These are phyloP conservation scores for Phytophthora pinifolia DNA, from an alignment of 352 stramenopile genomes.

Conservation along the genomic window DNA sequence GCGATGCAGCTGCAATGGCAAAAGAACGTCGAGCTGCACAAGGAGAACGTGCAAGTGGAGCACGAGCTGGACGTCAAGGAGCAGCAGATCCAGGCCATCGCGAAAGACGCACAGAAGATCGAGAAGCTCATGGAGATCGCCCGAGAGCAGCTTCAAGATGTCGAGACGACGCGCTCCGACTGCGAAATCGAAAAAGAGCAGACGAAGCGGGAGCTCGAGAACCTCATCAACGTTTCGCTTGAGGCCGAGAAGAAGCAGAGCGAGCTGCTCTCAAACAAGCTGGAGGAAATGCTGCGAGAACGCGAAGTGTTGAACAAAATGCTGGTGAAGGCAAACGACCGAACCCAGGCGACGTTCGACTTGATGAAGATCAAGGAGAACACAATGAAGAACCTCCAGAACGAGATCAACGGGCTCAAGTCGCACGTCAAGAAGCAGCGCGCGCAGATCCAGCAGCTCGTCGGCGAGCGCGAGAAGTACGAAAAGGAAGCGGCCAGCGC, in stretches of 20 bases:
- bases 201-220: constrained; percentile 57
- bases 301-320: constrained; percentile 87
- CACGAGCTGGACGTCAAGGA: constrained; percentile 56
- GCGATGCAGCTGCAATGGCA: constrained; percentile 84
- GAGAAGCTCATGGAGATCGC: constrained; percentile 79
- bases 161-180: constrained; percentile 55
- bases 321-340: constrained; percentile 81
- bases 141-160: constrained; percentile 69
- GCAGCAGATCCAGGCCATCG: constrained; percentile 52
- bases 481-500: constrained; percentile 81
- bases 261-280: constrained; percentile 70
- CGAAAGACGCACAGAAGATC: constrained; percentile 61
- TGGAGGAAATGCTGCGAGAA: constrained; percentile 82
- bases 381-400: constrained; percentile 88
- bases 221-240: constrained; percentile 65
- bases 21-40: constrained; percentile 81
- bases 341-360: constrained; percentile 84
- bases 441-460: constrained; percentile 80
- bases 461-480: constrained; percentile 87
- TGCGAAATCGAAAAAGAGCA: constrained; percentile 73
- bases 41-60: constrained; percentile 67
- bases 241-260: constrained; percentile 68
- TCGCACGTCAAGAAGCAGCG: constrained; percentile 80
- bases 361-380: constrained; percentile 92
- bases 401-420: constrained; percentile 88